Base-by-base conservation (phyloP, 2,329 filamentous ascomycete genomes). In the Rhynchosporium agropyri region DNA sequence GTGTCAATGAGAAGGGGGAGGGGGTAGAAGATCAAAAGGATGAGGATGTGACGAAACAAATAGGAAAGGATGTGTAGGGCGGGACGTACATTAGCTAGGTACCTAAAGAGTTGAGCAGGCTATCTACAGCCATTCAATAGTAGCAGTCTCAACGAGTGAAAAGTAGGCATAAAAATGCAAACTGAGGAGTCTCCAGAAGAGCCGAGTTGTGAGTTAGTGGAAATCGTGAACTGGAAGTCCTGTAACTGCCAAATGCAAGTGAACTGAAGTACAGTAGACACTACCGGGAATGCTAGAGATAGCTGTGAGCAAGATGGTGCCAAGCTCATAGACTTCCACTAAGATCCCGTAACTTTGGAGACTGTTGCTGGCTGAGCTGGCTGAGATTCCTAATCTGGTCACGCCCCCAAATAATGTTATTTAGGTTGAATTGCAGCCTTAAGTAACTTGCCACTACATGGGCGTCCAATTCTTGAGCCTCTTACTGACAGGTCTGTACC, bases 311-410 rank as follows among this genome's bases (percentile, higher is more conserved):
- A 45, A 64, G 65, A 61, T 64, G 61, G 50, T 48, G 54, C 58
- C 56, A 62, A 63, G 62, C 28, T 13, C n/a, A 40, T 31, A 13
- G 55, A 8, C 56, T 55, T 64, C 66, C 67, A 68, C 60, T 63
- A 26, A 65, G 61, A 63, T 62, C 58, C 62, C 62, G 63, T 57
- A 53, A 20, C 62, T 64, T 61, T 58, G 46, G 49, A 65, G 57
- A 64, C 65, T 1, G 20, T 20, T 20, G 20, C 20, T 20, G 66
- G 65, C 66, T 68, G 69, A 69, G 1, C 20, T 68, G 63, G 65
- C 63, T 69, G 65, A 59, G 45, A 46, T 61, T 59, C 65, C 67
- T 50, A 62, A 68, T 66, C 54, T 63, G 68, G 69, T 65, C 62
- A 70, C 64, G 61, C 58, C 65, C 68, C 60, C 65, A 61, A 60